Evolutionary conservation across 768 basidiomycete species (phyloP).

Genomic region (Termitomyces titanicus): DNA sequence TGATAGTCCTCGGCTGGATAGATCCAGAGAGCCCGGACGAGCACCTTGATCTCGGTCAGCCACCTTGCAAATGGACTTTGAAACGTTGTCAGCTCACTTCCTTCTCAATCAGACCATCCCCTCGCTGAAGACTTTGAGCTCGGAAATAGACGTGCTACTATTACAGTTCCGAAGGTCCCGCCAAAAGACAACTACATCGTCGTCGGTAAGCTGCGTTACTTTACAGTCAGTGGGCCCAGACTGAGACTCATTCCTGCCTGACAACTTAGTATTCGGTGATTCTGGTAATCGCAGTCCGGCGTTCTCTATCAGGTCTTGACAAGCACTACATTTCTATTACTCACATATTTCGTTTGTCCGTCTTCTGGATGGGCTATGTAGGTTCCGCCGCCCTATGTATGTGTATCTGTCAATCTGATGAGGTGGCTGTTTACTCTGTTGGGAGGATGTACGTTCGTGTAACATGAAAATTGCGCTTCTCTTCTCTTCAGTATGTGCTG

Average conservation of each 20-base stretch:
- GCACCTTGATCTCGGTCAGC: constrained; percentile 43
- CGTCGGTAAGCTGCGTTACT: constrained; percentile 37
- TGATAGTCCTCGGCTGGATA: constrained; percentile 40
- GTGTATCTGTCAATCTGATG: constrained; percentile 1
- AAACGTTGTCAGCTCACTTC: constrained; percentile 2
- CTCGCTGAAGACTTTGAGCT: constrained; percentile 47
- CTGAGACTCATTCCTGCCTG: constrained; percentile 3
- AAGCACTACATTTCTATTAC: neutral
- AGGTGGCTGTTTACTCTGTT: neutral
- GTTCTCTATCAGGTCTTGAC: constrained; percentile 40
- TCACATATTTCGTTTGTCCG: neutral
- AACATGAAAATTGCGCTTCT: neutral
- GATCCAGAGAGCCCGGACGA: constrained; percentile 34
- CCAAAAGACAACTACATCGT: constrained; percentile 41
- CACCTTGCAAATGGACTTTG: neutral
- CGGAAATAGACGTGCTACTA: constrained; percentile 30
- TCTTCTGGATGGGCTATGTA: neutral
- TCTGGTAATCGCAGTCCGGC: constrained; percentile 49
- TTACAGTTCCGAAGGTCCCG: constrained; percentile 41
- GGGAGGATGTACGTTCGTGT: neutral
- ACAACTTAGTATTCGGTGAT: constrained; percentile 45
- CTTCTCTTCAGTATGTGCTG: neutral
- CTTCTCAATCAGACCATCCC: constrained; percentile 37
- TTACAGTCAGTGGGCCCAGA: neutral
- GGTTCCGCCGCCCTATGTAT: neutral